Conservation (phyloP, 2,329 filamentous ascomycete species). For the Alternaria arbusti region DNA sequence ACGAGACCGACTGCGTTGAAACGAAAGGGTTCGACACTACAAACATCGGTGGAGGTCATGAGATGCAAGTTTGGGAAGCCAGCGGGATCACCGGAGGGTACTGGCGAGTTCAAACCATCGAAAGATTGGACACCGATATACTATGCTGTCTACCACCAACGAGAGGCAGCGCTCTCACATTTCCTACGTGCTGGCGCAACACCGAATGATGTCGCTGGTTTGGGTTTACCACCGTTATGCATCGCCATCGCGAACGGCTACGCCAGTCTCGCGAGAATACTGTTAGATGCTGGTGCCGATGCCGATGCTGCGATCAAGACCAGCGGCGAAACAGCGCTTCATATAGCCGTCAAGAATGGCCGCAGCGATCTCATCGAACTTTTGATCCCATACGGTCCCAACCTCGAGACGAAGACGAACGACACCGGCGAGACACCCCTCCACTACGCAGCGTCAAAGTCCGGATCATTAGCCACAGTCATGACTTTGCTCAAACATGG, state of each 20-base stretch:
- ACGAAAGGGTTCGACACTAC: conserved; percentile 35
- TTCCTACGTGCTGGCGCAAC: conserved; percentile 37
- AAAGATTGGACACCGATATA: conserved; percentile 42
- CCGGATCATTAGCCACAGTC: conserved; percentile 29
- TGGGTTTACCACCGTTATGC: conserved; percentile 35
- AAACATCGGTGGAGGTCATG: conserved; percentile 41
- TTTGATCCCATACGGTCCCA: conserved; percentile 28
- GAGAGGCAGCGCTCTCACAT: conserved; percentile 41
- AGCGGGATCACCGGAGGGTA: conserved; percentile 5
- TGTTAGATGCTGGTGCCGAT: conserved; percentile 38
- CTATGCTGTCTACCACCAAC: conserved; percentile 39
- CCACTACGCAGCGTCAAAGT: conserved; percentile 40
- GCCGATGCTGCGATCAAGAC: conserved; percentile 26
- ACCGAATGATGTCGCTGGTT: conserved; percentile 30
- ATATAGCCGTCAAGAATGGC: conserved; percentile 38
- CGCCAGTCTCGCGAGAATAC: conserved; percentile 28
- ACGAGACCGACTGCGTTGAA: conserved; percentile 9
- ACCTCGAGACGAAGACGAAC: conserved; percentile 30
- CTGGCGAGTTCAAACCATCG: conserved; percentile 21
- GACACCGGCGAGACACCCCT: conserved; percentile 38
- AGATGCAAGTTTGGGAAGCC: conserved; percentile 38
- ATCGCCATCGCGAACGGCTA: conserved; percentile 38
- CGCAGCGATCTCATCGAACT: conserved; percentile 34
- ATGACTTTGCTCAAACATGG: conserved; percentile 34
- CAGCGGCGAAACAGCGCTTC: conserved; percentile 39